phyloP scores from a whole-genome alignment of 441 rosid species.

The Euphorbia schlechtendalii region DNA sequence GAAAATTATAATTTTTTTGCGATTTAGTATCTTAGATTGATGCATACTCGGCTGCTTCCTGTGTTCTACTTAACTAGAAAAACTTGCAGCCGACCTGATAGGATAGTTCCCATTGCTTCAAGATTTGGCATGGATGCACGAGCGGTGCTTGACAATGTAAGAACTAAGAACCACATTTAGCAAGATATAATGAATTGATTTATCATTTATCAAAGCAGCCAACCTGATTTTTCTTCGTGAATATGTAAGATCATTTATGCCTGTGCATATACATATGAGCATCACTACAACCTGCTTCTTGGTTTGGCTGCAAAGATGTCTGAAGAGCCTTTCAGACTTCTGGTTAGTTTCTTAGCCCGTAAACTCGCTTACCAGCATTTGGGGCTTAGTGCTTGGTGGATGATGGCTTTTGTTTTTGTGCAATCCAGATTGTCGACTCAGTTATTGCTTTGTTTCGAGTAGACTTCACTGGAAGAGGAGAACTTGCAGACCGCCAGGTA shows the following conservation, averaged over 20 bases:
- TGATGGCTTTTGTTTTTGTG: conserved; percentile 14
- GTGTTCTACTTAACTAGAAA: conserved; percentile 29
- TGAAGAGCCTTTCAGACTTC: conserved; percentile 82
- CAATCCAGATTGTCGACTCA: conserved; percentile 74
- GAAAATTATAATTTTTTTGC: not conserved
- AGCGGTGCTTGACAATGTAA: conserved; percentile 95
- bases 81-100: conserved; percentile 65
- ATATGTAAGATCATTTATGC: conserved; percentile 74
- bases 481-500: conserved; percentile 95
- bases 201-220: conserved; percentile 5
- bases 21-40: not conserved
- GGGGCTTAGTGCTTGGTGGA: conserved; percentile 1
- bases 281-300: conserved; percentile 83
- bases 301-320: conserved; percentile 96
- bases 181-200: conserved; percentile 2
- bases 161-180: conserved; percentile 28
- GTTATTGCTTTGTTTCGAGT: conserved; percentile 86
- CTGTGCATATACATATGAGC: conserved; percentile 85
- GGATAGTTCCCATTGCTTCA: conserved; percentile 81
- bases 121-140: conserved; percentile 98
- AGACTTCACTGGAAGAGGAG: conserved; percentile 92
- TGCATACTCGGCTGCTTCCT: conserved; percentile 1
- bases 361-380: not conserved
- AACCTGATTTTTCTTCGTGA: conserved; percentile 12
- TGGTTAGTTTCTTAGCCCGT: conserved; percentile 32